phyloP scores from a whole-genome alignment of 2,329 filamentous ascomycete species.

The Aspergillus flavus region DNA sequence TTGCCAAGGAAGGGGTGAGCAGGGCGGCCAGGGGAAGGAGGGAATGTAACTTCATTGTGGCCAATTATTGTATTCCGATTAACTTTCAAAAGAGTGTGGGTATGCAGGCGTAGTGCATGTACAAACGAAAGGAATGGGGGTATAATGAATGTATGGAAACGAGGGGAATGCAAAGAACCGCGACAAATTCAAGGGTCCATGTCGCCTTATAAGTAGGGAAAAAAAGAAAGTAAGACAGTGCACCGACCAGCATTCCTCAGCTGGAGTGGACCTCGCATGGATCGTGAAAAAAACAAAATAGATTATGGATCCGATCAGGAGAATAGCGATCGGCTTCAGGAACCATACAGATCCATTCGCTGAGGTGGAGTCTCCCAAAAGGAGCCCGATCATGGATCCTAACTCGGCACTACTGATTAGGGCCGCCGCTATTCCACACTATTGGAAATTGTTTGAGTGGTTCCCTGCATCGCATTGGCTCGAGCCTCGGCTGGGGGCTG shows the following conservation, averaged over 20 bases:
- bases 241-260: neutral
- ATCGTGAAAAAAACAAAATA: neutral
- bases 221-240: neutral
- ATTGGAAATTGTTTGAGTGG: neutral
- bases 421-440: slow-evolving; percentile 4
- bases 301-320: neutral
- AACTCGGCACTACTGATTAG: neutral
- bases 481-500: neutral
- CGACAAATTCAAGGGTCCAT: neutral
- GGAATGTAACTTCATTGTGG: neutral
- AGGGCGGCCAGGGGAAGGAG: slow-evolving; percentile 16
- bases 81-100: no score
- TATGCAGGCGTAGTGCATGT: neutral
- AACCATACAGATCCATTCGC: neutral
- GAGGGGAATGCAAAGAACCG: neutral
- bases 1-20: slow-evolving; percentile 20
- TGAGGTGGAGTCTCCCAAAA: neutral
- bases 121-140: neutral
- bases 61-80: neutral
- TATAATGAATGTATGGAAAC: neutral
- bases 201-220: neutral
- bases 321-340: neutral
- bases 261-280: neutral
- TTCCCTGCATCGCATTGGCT: neutral
- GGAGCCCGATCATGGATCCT: no score